These are phyloP conservation scores for Pseudopithomyces chartarum DNA, from an alignment of 2,329 filamentous ascomycete genomes.

Conservation along the genomic window DNA sequence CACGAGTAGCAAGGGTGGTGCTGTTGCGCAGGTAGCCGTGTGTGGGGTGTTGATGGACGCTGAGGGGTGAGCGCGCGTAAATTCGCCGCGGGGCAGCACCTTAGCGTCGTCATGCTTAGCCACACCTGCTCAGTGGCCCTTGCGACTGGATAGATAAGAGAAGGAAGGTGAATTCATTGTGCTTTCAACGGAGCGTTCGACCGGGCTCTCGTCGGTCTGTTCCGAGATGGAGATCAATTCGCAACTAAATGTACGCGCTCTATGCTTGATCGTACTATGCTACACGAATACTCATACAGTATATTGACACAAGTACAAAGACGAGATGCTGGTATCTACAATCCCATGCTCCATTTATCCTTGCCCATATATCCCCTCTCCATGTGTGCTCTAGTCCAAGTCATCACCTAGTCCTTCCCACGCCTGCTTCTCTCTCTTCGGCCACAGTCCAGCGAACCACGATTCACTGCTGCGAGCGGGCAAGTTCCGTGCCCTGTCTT, in stretches of 20 bases:
- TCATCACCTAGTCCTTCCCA: conserved; percentile 42
- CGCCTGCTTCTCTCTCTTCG: conserved; percentile 35
- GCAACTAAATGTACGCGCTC: background rate
- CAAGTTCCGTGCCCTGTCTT: conserved; percentile 61
- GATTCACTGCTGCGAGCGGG: conserved; percentile 22
- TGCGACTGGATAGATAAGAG: too few species aligned
- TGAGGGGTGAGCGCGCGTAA: too few species aligned
- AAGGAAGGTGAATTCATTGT: too few species aligned
- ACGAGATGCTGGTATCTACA: conserved; percentile 22
- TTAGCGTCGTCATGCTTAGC: background rate
- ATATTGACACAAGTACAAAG: conserved; percentile 27
- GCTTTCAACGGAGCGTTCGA: too few species aligned
- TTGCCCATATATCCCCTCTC: too few species aligned
- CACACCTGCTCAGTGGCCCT: too few species aligned
- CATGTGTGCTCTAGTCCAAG: conserved; percentile 10
- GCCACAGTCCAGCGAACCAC: conserved; percentile 39
- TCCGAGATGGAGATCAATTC: background rate
- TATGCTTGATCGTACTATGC: conserved; percentile 14
- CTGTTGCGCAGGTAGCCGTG: background rate
- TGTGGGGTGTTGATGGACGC: background rate
- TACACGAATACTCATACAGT: conserved; percentile 37
- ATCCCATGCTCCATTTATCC: background rate
- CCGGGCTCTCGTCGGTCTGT: too few species aligned
- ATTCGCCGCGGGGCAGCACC: background rate
- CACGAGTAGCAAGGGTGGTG: background rate